phyloP scores from a whole-genome alignment of 164 flowering plant species.

The Vitis labrusca region DNA sequence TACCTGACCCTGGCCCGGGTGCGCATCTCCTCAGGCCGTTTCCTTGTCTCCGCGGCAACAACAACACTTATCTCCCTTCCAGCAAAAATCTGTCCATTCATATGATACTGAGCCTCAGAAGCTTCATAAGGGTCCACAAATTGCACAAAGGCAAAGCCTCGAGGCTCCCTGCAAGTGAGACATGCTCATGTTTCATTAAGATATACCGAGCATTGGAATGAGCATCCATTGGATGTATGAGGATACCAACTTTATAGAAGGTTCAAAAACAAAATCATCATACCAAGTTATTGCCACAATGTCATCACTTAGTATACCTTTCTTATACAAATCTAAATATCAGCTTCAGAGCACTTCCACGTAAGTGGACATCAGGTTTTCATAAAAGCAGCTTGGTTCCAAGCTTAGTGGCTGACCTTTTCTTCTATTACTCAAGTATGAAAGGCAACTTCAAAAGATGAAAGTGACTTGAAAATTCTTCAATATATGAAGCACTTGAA shows the following conservation, averaged over 20 bases:
- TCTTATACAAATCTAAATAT: slow-evolving; percentile 16
- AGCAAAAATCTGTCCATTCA: slow-evolving; percentile 76
- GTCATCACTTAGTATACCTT: slow-evolving; percentile 23
- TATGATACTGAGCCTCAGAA: slow-evolving; percentile 74
- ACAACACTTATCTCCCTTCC: slow-evolving; percentile 82
- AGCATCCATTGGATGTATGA: not conserved
- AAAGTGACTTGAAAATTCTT: slow-evolving; percentile 73
- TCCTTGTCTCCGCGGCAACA: slow-evolving; percentile 80
- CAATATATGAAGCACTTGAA: slow-evolving; percentile 62
- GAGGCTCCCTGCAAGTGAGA: slow-evolving; percentile 62
- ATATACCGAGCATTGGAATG: not conserved
- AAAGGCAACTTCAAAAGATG: slow-evolving; percentile 68
- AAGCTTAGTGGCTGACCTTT: slow-evolving; percentile 74
- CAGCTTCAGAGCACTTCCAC: slow-evolving; percentile 23
- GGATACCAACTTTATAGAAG: not conserved
- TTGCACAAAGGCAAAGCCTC: slow-evolving; percentile 95
- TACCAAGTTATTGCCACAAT: slow-evolving; percentile 8
- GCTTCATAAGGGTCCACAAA: slow-evolving; percentile 83
- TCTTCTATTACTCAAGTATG: slow-evolving; percentile 57
- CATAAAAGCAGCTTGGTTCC: slow-evolving; percentile 45
- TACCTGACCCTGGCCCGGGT: slow-evolving; percentile 52
- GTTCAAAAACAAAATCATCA: slow-evolving; percentile 9
- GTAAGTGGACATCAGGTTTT: slow-evolving; percentile 22
- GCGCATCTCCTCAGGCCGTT: slow-evolving; percentile 93
- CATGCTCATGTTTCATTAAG: slow-evolving; percentile 5